phyloP scores from a whole-genome alignment of 768 basidiomycete genomes.

The Kwoniella dendrophila region DNA sequence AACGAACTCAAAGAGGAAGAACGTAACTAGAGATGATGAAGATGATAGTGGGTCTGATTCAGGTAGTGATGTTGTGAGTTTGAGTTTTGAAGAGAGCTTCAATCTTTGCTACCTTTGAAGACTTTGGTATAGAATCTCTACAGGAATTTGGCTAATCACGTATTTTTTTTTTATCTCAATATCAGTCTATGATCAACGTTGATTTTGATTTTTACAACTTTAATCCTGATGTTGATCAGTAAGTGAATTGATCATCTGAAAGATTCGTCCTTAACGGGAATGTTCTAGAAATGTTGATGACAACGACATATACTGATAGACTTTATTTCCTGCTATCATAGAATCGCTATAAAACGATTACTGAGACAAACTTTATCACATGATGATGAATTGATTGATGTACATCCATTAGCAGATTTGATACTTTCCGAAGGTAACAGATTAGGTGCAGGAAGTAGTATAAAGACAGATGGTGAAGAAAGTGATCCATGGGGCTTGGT shows the following conservation, averaged over 20 bases:
- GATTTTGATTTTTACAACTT: constrained; percentile 94
- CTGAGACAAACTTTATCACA: constrained; percentile 66
- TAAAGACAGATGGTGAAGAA: constrained; percentile 87
- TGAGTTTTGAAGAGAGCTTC: background rate
- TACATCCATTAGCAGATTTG: constrained; percentile 76
- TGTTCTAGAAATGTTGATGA: background rate
- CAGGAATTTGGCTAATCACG: too few relatives aligned
- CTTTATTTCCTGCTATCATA: constrained; percentile 3
- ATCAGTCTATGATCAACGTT: constrained; percentile 73
- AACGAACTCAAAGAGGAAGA: constrained; percentile 47
- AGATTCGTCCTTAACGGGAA: background rate
- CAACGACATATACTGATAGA: background rate
- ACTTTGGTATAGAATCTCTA: too few relatives aligned
- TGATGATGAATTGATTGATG: constrained; percentile 72
- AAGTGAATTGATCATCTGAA: constrained; percentile 13
- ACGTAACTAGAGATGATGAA: constrained; percentile 47
- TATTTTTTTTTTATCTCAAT: background rate
- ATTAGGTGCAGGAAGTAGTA: constrained; percentile 69
- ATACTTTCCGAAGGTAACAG: constrained; percentile 68
- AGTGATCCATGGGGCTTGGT: constrained; percentile 89
- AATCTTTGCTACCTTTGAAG: background rate
- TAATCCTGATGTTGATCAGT: constrained; percentile 80
- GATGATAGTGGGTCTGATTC: constrained; percentile 43
- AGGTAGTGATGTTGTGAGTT: constrained; percentile 54
- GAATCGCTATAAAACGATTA: constrained; percentile 62